phyloP scores from a whole-genome alignment of 495 filamentous ascomycete species.

The Penicillium diatomitis region DNA sequence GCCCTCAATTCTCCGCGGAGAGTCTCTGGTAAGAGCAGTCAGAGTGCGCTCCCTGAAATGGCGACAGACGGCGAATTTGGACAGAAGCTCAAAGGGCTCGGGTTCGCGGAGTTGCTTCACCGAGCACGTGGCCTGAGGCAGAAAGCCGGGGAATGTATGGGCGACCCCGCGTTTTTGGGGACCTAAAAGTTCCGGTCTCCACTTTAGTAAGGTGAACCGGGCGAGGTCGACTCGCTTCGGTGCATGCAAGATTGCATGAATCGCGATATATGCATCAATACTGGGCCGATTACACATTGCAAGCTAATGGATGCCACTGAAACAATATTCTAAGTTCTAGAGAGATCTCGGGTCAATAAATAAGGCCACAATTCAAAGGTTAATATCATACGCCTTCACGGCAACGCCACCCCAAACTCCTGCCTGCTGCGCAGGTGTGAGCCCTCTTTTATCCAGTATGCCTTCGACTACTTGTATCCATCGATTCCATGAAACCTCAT shows the following conservation, averaged over 20 bases:
- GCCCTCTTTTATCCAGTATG: slow-evolving; percentile 46
- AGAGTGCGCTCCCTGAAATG: slow-evolving; percentile 13
- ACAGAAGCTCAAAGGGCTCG: slow-evolving; percentile 4
- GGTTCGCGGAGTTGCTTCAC: slow-evolving; percentile 5
- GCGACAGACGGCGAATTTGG: slow-evolving; percentile 6
- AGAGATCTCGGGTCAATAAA: no score
- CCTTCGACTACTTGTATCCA: slow-evolving; percentile 41
- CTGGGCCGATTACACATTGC: no score
- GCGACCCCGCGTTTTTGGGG: slow-evolving; percentile 14
- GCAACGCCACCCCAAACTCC: slow-evolving; percentile 65
- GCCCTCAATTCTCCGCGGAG: not conserved
- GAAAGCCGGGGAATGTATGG: slow-evolving; percentile 3
- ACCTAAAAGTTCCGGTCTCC: no score
- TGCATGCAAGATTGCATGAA: no score
- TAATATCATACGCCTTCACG: slow-evolving; percentile 52
- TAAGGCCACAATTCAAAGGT: slow-evolving; percentile 24
- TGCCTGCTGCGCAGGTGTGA: slow-evolving; percentile 48
- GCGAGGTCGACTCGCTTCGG: no score
- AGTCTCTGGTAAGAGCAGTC: not conserved
- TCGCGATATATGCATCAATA: no score
- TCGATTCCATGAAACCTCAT: slow-evolving; percentile 39
- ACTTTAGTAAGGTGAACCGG: no score
- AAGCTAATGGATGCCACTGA: no score
- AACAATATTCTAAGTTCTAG: no score
- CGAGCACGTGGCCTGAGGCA: slow-evolving; percentile 17